Percentiles rank a stretch among this genome's conserved stretches.
These are phyloP conservation scores for Taphrina wiesneri DNA, from an alignment of 1,139 yeast species.

Conservation along the genomic window DNA sequence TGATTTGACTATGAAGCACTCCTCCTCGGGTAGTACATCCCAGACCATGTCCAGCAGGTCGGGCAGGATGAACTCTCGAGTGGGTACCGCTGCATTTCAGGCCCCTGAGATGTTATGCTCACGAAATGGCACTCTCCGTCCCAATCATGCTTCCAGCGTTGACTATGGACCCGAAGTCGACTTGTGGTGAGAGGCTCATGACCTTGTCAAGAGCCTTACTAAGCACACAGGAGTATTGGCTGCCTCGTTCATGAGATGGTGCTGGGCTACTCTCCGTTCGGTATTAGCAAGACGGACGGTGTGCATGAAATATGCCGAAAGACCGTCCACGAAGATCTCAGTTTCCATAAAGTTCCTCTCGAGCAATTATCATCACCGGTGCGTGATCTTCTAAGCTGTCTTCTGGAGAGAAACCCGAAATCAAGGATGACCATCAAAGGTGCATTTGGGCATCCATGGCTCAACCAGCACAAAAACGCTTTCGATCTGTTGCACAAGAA, in stretches of 20 bases:
- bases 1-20: constrained; percentile 43
- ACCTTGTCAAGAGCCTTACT: not conserved
- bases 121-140: not conserved
- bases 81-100: constrained; percentile 30
- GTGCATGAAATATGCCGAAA: not conserved
- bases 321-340: not conserved
- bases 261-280: constrained; percentile 21
- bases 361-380: constrained; percentile 31
- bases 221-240: constrained; percentile 11
- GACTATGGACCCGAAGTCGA: constrained; percentile 59
- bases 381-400: constrained; percentile 49
- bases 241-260: constrained; percentile 21
- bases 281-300: constrained; percentile 10
- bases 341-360: not conserved
- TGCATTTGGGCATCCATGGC: constrained; percentile 54
- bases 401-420: constrained; percentile 50
- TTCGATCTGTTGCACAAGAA: constrained; percentile 41
- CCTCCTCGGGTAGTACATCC: constrained; percentile 56
- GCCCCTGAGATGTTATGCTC: constrained; percentile 35
- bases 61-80: not conserved
- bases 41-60: constrained; percentile 52
- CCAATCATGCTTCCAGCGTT: constrained; percentile 2
- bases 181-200: constrained; percentile 57
- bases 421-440: constrained; percentile 48
- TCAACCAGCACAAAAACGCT: constrained; percentile 46